These are phyloP conservation scores for Phaffia australis DNA, from an alignment of 768 basidiomycete genomes.

Conservation along the genomic window DNA sequence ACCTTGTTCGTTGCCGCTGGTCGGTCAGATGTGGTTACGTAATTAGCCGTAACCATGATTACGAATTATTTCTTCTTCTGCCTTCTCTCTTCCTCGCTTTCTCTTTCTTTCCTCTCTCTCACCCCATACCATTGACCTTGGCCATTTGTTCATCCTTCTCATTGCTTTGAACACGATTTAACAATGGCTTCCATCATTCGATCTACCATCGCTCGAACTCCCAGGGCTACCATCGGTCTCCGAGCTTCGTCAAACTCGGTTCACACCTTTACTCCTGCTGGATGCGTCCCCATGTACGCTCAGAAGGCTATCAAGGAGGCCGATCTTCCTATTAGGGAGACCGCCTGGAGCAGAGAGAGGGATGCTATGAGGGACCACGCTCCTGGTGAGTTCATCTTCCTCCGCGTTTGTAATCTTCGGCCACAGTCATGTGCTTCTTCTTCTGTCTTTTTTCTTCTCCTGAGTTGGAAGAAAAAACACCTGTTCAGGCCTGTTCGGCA, in stretches of 20 bases:
- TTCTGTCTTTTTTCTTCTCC: background rate
- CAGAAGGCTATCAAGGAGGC: slow-evolving; percentile 17
- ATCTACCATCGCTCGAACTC: slow-evolving; percentile 1
- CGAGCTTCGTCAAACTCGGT: background rate
- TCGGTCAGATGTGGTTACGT: background rate
- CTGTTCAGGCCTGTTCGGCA: background rate
- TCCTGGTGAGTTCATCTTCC: slow-evolving; percentile 10
- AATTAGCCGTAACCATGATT: background rate
- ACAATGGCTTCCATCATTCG: slow-evolving; percentile 12
- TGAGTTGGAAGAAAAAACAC: background rate
- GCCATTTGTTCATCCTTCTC: background rate
- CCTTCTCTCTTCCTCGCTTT: background rate
- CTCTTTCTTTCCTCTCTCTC: slow-evolving; percentile 4
- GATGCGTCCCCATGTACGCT: slow-evolving; percentile 10
- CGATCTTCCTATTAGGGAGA: slow-evolving; percentile 9
- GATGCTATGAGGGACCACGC: slow-evolving; percentile 19
- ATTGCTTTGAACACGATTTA: slow-evolving; percentile 11
- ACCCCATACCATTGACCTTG: background rate
- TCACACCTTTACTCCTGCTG: background rate
- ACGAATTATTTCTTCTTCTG: background rate
- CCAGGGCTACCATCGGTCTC: background rate
- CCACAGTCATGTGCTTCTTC: background rate
- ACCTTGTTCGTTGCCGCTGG: background rate
- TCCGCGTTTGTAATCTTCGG: too few species aligned
- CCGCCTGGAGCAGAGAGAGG: slow-evolving; percentile 14